Evolutionary conservation across 768 basidiomycete genomes (phyloP).

Genomic region (Hygrocybe coccinea): DNA sequence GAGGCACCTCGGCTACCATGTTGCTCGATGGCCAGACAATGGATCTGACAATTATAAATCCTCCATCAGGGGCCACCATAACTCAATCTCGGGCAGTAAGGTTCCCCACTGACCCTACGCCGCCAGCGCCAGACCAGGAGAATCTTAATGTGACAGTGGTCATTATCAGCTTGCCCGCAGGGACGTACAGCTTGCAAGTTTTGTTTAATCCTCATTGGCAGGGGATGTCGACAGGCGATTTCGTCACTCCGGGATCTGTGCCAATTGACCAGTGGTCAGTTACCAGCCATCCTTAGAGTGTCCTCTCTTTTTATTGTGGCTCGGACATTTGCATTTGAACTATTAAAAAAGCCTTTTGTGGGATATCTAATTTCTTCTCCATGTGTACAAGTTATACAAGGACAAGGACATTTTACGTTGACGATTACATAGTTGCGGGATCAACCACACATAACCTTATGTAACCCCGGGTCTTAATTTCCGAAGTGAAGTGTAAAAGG

Average conservation of each 20-base stretch:
- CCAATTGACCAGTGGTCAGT: conserved; percentile 69
- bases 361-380: too few relatives aligned
- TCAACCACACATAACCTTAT: too few relatives aligned
- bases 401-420: too few relatives aligned
- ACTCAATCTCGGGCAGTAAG: conserved; percentile 50
- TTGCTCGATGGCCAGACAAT: conserved; percentile 64
- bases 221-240: conserved; percentile 51
- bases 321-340: too few relatives aligned
- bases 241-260: conserved; percentile 69
- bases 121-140: conserved; percentile 58
- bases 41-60: conserved; percentile 60
- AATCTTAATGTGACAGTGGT: conserved; percentile 82
- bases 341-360: too few relatives aligned
- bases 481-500: too few relatives aligned
- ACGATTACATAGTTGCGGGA: too few relatives aligned
- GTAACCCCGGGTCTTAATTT: too few relatives aligned
- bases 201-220: conserved; percentile 94
- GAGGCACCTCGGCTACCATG: conserved; percentile 69
- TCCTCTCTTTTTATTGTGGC: too few relatives aligned
- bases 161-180: conserved; percentile 61
- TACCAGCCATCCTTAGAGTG: conserved; percentile 59
- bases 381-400: too few relatives aligned
- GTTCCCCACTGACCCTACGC: conserved; percentile 55
- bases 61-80: conserved; percentile 66
- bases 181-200: conserved; percentile 74